Conservation (phyloP, 352 stramenopile genomes). For the Pythium scleroteichum region DNA sequence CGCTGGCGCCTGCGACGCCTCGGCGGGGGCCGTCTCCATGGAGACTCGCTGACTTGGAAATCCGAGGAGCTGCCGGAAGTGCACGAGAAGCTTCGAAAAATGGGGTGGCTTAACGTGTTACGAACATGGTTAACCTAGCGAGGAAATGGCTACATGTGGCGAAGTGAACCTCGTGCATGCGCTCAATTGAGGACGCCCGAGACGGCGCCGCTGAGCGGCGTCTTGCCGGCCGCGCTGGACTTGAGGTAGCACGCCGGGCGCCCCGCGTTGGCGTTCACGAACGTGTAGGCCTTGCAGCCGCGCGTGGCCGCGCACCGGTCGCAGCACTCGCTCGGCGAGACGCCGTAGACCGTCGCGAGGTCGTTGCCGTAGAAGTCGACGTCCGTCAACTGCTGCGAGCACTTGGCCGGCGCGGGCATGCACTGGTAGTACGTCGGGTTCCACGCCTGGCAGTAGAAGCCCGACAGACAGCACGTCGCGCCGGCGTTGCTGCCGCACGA, state of each 20-base stretch:
- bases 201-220: slow-evolving; percentile 22
- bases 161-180: background rate
- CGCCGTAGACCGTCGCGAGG: slow-evolving; percentile 37
- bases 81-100: slow-evolving; percentile 16
- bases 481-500: slow-evolving; percentile 16
- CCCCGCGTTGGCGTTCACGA: slow-evolving; percentile 28
- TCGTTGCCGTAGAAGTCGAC: slow-evolving; percentile 52
- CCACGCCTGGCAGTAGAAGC: slow-evolving; percentile 30
- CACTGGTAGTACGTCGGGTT: slow-evolving; percentile 31
- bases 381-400: slow-evolving; percentile 39
- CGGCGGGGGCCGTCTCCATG: background rate
- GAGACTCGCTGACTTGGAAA: background rate
- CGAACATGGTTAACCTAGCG: slow-evolving; percentile 2
- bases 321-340: slow-evolving; percentile 40
- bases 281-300: slow-evolving; percentile 55
- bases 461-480: slow-evolving; percentile 22
- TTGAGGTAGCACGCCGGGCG: slow-evolving; percentile 34
- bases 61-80: slow-evolving; percentile 10
- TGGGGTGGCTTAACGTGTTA: background rate
- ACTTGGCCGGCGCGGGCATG: slow-evolving; percentile 34
- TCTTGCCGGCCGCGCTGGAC: slow-evolving; percentile 7
- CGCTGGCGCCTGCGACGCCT: background rate
- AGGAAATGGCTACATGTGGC: slow-evolving; percentile 4
- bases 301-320: slow-evolving; percentile 38
- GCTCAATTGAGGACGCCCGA: slow-evolving; percentile 29